phyloP scores from a whole-genome alignment of 1,139 yeast species.

The Kodamaea suecica region DNA sequence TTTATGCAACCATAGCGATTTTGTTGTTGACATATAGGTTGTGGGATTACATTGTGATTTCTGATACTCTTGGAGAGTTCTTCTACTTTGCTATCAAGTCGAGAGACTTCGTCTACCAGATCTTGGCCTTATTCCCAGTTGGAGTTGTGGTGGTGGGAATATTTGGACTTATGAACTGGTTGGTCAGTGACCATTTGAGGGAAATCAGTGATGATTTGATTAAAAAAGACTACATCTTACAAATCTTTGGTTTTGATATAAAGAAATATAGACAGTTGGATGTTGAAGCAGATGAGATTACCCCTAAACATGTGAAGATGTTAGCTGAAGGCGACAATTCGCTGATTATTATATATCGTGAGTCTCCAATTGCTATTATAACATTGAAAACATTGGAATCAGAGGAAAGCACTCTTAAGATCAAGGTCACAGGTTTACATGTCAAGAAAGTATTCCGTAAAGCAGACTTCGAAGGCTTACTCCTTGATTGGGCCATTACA shows the following conservation, averaged over 20 bases:
- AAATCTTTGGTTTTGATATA: constrained; percentile 55
- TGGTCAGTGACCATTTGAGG: constrained; percentile 45
- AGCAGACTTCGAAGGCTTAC: constrained; percentile 60
- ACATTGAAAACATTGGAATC: constrained; percentile 41
- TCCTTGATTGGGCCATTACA: constrained; percentile 56
- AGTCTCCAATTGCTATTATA: constrained; percentile 63
- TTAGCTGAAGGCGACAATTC: constrained; percentile 43
- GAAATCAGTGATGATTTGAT: constrained; percentile 43
- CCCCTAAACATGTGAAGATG: constrained; percentile 27
- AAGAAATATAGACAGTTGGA: constrained; percentile 29
- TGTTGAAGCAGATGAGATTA: constrained; percentile 1
- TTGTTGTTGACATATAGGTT: constrained; percentile 25
- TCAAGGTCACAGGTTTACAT: constrained; percentile 55
- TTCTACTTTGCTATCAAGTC: constrained; percentile 19
- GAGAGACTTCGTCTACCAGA: constrained; percentile 25
- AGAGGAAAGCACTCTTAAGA: constrained; percentile 38
- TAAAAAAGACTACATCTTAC: constrained; percentile 29
- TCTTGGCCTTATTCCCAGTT: constrained; percentile 29
- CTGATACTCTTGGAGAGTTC: constrained; percentile 39
- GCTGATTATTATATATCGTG: constrained; percentile 56
- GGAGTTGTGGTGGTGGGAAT: constrained; percentile 22
- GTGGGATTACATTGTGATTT: constrained; percentile 35
- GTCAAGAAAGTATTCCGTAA: constrained; percentile 62
- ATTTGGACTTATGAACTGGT: constrained; percentile 32
- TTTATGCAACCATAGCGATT: constrained; percentile 22